Evolutionary conservation across 2,329 filamentous ascomycete species (phyloP), one percentile per base, ranked within the genome.

Genomic region (Claviceps capensis): DNA sequence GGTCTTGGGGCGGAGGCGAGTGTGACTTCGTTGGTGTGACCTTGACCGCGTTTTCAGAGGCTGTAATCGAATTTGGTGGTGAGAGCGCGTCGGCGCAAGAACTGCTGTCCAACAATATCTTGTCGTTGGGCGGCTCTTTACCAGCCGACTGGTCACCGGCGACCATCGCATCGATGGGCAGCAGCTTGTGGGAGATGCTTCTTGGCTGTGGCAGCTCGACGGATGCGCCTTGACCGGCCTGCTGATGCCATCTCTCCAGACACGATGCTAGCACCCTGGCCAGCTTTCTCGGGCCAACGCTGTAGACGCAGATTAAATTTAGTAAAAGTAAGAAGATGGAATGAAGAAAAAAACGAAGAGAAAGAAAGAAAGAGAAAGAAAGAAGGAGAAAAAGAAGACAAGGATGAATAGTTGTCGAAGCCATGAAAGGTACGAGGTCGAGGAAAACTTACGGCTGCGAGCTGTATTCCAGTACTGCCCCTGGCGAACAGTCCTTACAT

Each of bases 261-360:
- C 40, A 19, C 13, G 19, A 49, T 40, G 51, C 51, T 9, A 52
- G 42, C 22, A 41, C 48, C 30, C 44, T 53, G 19, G 52, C 52
- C 16, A 70, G 58, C 52, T 69, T 69, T 17, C 65, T 65, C 5
- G 67, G 66, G 0, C 67, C 67, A 4, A 66, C 57, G 3, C 66
- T 69, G 5, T 13, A 37, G 30, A 42, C 8, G 19, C 9, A 4
- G n/a, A 3, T 3, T 14, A 4, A 11, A 3, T 3, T 14, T 40
- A 11, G 23, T 5, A 6, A n/a, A 5, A 2, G 30, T 38, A 19
- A 17, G 8, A 16, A 41, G 34, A 5, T 48, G 23, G 5, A 16
- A 23, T 1, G n/a, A 13, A 5, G 40, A 3, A 47, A 8, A 13
- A 13, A 1, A 42, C 2, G 8, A 9, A 11, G 23, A 3, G 3